Evolutionary conservation across 805 yeast species (phyloP).

Genomic region (Tetrapisispora iriomotensis): DNA sequence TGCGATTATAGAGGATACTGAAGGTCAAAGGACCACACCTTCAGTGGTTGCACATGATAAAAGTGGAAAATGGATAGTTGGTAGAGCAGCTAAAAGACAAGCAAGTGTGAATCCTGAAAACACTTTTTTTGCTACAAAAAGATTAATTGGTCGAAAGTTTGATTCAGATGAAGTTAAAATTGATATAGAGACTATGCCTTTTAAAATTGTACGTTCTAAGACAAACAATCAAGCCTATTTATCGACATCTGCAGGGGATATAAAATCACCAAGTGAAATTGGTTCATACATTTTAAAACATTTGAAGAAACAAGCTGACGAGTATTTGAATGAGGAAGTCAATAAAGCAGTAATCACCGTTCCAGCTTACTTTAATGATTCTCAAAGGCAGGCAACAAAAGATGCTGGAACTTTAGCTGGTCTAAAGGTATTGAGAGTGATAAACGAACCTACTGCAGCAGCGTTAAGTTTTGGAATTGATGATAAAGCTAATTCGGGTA

Average conservation of each 20-base stretch:
- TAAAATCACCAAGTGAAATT: slow-evolving; percentile 60
- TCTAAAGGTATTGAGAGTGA: slow-evolving; percentile 60
- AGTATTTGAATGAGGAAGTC: slow-evolving; percentile 41
- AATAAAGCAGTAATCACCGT: slow-evolving; percentile 75
- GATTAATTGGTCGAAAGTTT: slow-evolving; percentile 67
- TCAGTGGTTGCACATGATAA: slow-evolving; percentile 61
- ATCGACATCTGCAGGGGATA: slow-evolving; percentile 29
- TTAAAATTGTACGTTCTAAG: slow-evolving; percentile 43
- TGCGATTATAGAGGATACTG: slow-evolving; percentile 62
- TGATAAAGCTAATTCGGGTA: slow-evolving; percentile 26
- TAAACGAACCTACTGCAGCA: slow-evolving; percentile 82
- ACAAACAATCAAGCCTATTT: slow-evolving; percentile 66
- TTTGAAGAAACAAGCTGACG: slow-evolving; percentile 58
- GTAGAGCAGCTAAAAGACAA: slow-evolving; percentile 68
- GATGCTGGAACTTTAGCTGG: slow-evolving; percentile 72
- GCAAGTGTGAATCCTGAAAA: slow-evolving; percentile 65
- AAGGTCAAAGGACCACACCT: slow-evolving; percentile 69
- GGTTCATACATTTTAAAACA: slow-evolving; percentile 55
- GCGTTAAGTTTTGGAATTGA: slow-evolving; percentile 75
- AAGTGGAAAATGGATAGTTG: slow-evolving; percentile 39
- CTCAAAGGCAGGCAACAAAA: slow-evolving; percentile 78
- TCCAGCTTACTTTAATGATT: slow-evolving; percentile 76
- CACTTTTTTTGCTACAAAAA: slow-evolving; percentile 73
- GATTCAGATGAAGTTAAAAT: slow-evolving; percentile 61
- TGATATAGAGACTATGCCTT: slow-evolving; percentile 56